These are phyloP conservation scores for Fusarium transvaalense DNA, from an alignment of 2,329 filamentous ascomycete genomes.

Conservation along the genomic window DNA sequence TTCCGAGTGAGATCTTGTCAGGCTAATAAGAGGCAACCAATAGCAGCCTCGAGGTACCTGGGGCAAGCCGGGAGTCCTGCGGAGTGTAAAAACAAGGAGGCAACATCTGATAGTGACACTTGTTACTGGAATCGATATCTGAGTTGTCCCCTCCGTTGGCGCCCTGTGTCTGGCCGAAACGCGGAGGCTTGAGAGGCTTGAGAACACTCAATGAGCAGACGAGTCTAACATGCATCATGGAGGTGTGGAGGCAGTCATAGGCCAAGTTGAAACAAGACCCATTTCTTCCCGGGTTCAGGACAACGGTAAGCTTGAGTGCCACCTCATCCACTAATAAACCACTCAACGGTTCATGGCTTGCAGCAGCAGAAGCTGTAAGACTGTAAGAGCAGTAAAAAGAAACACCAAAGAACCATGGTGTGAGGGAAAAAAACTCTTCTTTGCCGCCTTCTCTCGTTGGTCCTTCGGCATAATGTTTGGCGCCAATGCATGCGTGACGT, in stretches of 20 bases:
- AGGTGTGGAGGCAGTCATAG: slow-evolving; percentile 37
- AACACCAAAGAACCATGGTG: slow-evolving; percentile 27
- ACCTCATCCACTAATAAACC: slow-evolving; percentile 29
- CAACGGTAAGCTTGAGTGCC: slow-evolving; percentile 28
- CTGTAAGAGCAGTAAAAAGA: slow-evolving; percentile 8
- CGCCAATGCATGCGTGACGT: slow-evolving; percentile 42
- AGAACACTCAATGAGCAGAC: slow-evolving; percentile 15
- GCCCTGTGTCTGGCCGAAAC: slow-evolving; percentile 39
- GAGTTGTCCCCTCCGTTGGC: slow-evolving; percentile 27
- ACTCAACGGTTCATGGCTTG: slow-evolving; percentile 34
- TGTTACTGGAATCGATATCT: slow-evolving; percentile 34
- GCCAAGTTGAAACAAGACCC: slow-evolving; percentile 42
- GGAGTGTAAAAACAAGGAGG: slow-evolving; percentile 27
- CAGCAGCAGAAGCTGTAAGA: slow-evolving; percentile 11
- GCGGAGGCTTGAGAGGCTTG: slow-evolving; percentile 35
- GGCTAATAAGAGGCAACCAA: slow-evolving; percentile 47
- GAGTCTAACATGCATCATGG: slow-evolving; percentile 34
- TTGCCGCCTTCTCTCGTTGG: slow-evolving; percentile 31
- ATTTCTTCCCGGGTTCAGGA: slow-evolving; percentile 33
- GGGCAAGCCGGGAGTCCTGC: slow-evolving; percentile 27
- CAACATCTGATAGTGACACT: slow-evolving; percentile 14
- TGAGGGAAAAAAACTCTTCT: slow-evolving; percentile 36
- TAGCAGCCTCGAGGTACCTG: slow-evolving; percentile 36
- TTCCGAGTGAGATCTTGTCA: slow-evolving; percentile 45
- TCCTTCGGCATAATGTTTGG: slow-evolving; percentile 27